A percentile compares a stretch with the other conserved stretches of the same genome.
These are phyloP conservation scores for Aquilaria sinensis DNA, from an alignment of 345 rosid genomes.

Conservation along the genomic window DNA sequence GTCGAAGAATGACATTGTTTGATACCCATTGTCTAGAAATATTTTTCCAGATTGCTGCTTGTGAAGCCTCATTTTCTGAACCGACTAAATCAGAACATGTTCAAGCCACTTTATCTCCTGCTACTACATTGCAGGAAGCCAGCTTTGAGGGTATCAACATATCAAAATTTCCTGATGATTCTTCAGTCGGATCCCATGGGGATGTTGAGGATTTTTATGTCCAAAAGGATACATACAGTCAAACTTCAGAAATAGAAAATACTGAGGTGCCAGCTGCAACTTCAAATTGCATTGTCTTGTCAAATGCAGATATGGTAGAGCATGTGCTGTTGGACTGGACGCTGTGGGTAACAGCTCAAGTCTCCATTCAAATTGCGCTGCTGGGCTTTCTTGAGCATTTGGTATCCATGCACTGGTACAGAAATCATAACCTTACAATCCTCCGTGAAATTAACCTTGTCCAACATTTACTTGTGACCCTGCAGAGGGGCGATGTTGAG, in stretches of 20 bases:
- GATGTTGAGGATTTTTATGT: constrained; percentile 95
- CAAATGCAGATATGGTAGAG: constrained; percentile 98
- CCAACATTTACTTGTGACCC: constrained; percentile 89
- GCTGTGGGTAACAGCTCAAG: constrained; percentile 89
- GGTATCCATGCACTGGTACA: constrained; percentile 99
- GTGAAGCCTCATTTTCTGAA: constrained; percentile 97
- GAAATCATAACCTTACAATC: constrained; percentile 95
- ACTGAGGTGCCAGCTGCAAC: constrained; percentile 75
- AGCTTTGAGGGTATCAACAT: constrained; percentile 77
- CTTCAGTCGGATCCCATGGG: constrained; percentile 88
- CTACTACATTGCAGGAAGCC: constrained; percentile 49
- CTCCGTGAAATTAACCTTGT: constrained; percentile 94
- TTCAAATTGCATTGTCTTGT: constrained; percentile 94
- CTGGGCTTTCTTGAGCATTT: constrained; percentile 96
- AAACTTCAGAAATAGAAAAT: constrained; percentile 90
- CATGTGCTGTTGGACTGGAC: constrained; percentile 99
- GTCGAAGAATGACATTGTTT: constrained; percentile 73
- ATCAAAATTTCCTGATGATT: constrained; percentile 72
- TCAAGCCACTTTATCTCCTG: constrained; percentile 36
- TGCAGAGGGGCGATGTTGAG: constrained; percentile 99
- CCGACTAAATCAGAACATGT: constrained; percentile 63
- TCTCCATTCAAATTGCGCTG: constrained; percentile 88
- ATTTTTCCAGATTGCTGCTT: constrained; percentile 97
- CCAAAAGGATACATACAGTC: constrained; percentile 85
- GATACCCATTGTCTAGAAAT: constrained; percentile 97